Evolutionary conservation across 2,329 filamentous ascomycete species (phyloP), one percentile per base, ranked within the genome.

Genomic region (Catunica adiposa): DNA sequence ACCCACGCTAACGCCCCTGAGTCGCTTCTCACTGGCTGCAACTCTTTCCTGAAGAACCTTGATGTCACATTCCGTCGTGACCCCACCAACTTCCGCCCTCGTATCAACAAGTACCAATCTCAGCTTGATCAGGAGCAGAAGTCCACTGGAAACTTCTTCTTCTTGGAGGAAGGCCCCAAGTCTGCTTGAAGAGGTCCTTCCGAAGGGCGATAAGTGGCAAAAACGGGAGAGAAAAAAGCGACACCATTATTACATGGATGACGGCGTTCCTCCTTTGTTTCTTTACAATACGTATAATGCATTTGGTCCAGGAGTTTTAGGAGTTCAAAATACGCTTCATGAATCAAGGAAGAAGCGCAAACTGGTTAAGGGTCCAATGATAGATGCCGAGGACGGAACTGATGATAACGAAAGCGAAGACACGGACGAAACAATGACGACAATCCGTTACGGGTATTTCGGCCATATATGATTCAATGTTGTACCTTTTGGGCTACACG

Each of bases 41-140:
- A 98, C 77, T 79, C 77, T 59, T 98, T 98, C 79, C 72, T 98
- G 69, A 87, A 94, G 79, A 96, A 89, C 71, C 75, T 98, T 60
- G 88, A 98, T 64, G 92, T 98, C 64, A 97, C 92, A 52, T 98
- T 98, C 85, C 87, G 92, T 65, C 89, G 94, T 68, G 92, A 98
- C 66, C 92, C 94, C 60, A 89, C 84, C 72, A 95, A 92, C 66
- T 98, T 80, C 79, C 84, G 92, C 60, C 92, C 94, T 60, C 88
- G 94, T 72, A 98, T 98, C 77, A 98, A 98, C 80, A 98, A 98
- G 79, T 74, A 81, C 66, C 83, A 89, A 70, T 92, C 86, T 67
- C 92, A 98, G 75, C 79, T 97, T 63, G 92, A 98, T 70, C 89
- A 96, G 69, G 92, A 97, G 68, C 92, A 98, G 78, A 98, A 98